A percentile compares a stretch with the other conserved stretches of the same genome.
phyloP scores from a whole-genome alignment of 352 stramenopile genomes.

The Pythium aquatile region DNA sequence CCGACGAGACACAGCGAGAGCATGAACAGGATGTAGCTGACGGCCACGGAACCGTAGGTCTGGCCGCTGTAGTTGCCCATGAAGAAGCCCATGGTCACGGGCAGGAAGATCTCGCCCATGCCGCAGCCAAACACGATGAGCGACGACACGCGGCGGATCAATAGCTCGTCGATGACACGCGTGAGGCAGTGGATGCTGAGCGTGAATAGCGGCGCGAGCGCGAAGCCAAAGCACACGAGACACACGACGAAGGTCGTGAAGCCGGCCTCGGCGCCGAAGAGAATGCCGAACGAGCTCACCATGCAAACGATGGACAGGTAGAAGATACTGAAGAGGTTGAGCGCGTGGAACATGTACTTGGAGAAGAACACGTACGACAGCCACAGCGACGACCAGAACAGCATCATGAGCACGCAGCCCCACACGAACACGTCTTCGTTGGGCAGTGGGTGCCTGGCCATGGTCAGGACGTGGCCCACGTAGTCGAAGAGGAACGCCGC shows the following conservation, averaged over 20 bases:
- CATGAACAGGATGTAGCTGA: conserved; percentile 82
- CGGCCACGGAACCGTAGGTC: conserved; percentile 63
- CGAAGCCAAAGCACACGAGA: conserved; percentile 59
- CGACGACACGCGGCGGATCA: conserved; percentile 76
- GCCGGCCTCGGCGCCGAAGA: conserved; percentile 59
- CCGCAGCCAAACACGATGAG: conserved; percentile 84
- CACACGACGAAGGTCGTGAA: conserved; percentile 52
- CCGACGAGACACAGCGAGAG: conserved; percentile 67
- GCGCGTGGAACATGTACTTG: conserved; percentile 72
- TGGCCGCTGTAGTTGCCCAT: conserved; percentile 81
- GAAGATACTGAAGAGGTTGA: conserved; percentile 79
- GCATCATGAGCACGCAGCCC: conserved; percentile 64
- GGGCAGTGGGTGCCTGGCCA: conserved; percentile 20
- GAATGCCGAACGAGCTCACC: conserved; percentile 60
- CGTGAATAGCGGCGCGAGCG: conserved; percentile 77
- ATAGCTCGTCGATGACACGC: conserved; percentile 75
- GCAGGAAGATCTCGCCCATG: conserved; percentile 83
- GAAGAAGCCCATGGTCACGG: conserved; percentile 86
- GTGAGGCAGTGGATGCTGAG: conserved; percentile 82
- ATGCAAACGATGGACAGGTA: conserved; percentile 63
- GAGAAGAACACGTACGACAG: conserved; percentile 77
- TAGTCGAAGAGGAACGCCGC: conserved; percentile 84
- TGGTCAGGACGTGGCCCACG: conserved; percentile 53
- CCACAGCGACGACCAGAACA: conserved; percentile 73
- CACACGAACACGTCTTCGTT: conserved; percentile 42